A percentile compares a stretch with the other conserved stretches of the same genome.
Conservation (phyloP, 2,329 filamentous ascomycete species). For the Pezicula neosporulosa region DNA sequence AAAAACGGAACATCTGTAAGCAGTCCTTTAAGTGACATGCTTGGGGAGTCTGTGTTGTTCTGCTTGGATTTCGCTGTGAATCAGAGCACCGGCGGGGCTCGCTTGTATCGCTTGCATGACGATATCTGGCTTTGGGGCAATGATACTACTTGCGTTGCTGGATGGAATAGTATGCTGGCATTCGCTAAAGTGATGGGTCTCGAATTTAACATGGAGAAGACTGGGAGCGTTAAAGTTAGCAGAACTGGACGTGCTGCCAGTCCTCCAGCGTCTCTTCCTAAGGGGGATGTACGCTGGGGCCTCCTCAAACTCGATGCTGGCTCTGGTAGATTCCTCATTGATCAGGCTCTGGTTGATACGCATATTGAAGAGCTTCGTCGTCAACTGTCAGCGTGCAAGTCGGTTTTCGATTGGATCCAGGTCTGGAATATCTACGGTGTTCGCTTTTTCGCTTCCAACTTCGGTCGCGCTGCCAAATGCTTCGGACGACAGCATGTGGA, state of each 20-base stretch:
- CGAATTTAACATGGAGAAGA: conserved; percentile 54
- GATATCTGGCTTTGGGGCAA: conserved; percentile 68
- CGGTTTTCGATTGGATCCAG: conserved; percentile 54
- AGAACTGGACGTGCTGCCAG: conserved; percentile 9
- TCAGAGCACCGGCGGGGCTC: conserved; percentile 46
- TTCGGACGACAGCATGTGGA: conserved; percentile 51
- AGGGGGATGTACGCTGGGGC: conserved; percentile 52
- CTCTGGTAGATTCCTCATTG: conserved; percentile 47
- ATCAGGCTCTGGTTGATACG: conserved; percentile 47
- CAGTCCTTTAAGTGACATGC: conserved; percentile 53
- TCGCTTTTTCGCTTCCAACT: conserved; percentile 54
- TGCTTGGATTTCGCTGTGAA: conserved; percentile 64
- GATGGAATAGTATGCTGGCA: conserved; percentile 53
- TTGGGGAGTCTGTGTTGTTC: conserved; percentile 59
- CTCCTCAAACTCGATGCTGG: conserved; percentile 49
- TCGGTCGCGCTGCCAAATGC: conserved; percentile 48
- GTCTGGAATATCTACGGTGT: conserved; percentile 55
- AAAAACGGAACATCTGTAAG: conserved; percentile 57
- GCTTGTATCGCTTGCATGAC: conserved; percentile 61
- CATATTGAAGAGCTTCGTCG: conserved; percentile 52
- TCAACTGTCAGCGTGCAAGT: conserved; percentile 50
- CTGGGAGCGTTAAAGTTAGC: conserved; percentile 43
- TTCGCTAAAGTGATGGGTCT: conserved; percentile 54
- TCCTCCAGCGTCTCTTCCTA: conserved; percentile 35
- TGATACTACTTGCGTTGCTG: conserved; percentile 44